Evolutionary conservation across 805 yeast genomes (phyloP), one percentile per base, ranked within the genome.

Genomic region (Dipodascopsis uninucleata): DNA sequence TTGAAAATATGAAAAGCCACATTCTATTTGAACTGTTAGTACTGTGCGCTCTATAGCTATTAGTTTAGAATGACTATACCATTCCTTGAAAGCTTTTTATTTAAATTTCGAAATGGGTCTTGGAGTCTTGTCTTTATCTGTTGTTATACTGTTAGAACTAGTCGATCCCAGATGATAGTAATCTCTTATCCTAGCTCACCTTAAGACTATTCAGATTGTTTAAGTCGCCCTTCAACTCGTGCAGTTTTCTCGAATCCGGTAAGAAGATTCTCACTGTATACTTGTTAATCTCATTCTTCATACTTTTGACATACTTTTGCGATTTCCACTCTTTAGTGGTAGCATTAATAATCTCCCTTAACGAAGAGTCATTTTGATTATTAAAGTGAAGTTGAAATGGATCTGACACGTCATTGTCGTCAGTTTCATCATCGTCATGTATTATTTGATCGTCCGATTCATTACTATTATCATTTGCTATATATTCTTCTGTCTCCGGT

Each of bases 371-470:
- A 18, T 43, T 41, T 10, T 46, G 45, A 22, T 33, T 42, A 3
- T 46, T 82, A 63, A 83, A 89, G 62, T 89, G 97, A 9, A 66
- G 59, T 49, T 84, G 85, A 56, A 85, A 88, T 0, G 95, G 85
- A 65, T 90, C 96, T 5, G 64, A 61, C 8, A 54, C 41, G 36
- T 67, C 70, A 4, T 64, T 70, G 14, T 67, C 72, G 5, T 59
- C 72, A 3, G 55, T 65, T 9, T 49, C 56, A 20, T 47, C 53
- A 20, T 53, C 61, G 3, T 52, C 58, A 23, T 52, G 60, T 12
- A 46, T 61, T 5, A 61, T 66, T 6, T 60, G 63, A 5, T 53
- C 55, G 24, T 49, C 65, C 4, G 45, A 61, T 20, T 58, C 68
- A 18, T 61, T 69, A n/a, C n/a, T n/a, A 16, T 58, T 64, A 3